Conservation (phyloP, 768 basidiomycete genomes). For the Lactarius hatsudake region DNA sequence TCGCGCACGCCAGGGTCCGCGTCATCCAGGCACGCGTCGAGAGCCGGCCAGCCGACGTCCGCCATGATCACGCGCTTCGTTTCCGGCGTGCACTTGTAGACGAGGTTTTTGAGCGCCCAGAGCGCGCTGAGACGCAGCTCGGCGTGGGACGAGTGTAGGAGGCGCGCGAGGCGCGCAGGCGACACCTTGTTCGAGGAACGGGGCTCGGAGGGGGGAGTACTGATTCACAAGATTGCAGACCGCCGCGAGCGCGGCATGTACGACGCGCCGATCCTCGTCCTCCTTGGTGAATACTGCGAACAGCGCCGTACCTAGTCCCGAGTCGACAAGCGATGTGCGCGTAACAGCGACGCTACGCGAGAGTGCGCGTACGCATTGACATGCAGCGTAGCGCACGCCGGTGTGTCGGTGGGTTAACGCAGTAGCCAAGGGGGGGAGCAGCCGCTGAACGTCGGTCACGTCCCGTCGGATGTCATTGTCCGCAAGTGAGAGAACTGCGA, state of each 20-base stretch:
- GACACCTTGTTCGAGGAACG: conserved; percentile 64
- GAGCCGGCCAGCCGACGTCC: conserved; percentile 61
- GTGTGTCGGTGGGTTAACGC: conserved; percentile 60
- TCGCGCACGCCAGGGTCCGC: conserved; percentile 57
- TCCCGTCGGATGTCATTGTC: conserved; percentile 69
- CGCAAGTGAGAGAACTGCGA: conserved; percentile 70
- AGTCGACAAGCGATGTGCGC: conserved; percentile 82
- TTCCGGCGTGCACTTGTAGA: conserved; percentile 57
- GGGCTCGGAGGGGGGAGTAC: conserved; percentile 78
- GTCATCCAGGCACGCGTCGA: conserved; percentile 61
- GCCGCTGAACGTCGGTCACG: conserved; percentile 55
- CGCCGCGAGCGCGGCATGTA: conserved; percentile 65
- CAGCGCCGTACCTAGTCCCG: conserved; percentile 70
- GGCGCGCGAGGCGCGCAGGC: conserved; percentile 63
- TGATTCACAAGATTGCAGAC: conserved; percentile 86
- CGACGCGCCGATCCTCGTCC: conserved; percentile 68
- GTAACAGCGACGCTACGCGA: conserved; percentile 76
- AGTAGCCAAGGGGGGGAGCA: conserved; percentile 53
- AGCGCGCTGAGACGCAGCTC: conserved; percentile 64
- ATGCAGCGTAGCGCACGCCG: conserved; percentile 82
- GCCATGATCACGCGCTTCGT: conserved; percentile 67
- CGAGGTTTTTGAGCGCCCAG: conserved; percentile 88
- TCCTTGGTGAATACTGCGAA: conserved; percentile 54
- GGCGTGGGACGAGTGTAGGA: conserved; percentile 53
- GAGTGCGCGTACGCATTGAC: conserved; percentile 80